Evolutionary conservation across 2,329 filamentous ascomycete genomes (phyloP).

Genomic region (Chrysosporium keratinophilum): DNA sequence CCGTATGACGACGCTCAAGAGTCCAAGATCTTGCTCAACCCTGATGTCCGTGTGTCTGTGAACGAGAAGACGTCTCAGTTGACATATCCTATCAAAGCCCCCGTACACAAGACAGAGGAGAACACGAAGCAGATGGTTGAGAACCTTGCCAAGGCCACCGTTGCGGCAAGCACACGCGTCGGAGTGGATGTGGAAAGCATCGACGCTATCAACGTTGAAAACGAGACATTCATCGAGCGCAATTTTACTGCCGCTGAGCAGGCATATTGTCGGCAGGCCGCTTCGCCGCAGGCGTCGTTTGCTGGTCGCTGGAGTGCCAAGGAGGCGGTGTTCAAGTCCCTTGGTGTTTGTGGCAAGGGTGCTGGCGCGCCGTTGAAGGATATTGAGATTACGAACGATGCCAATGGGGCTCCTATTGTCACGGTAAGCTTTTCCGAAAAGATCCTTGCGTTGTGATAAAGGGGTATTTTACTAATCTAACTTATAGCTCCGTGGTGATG

Average conservation of each 20-base stretch:
- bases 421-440: slow-evolving; percentile 52
- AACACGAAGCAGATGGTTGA: slow-evolving; percentile 68
- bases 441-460: background rate
- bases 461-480: slow-evolving; percentile 30
- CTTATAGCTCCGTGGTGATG: slow-evolving; percentile 70
- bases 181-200: slow-evolving; percentile 93
- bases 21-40: slow-evolving; percentile 83
- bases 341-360: slow-evolving; percentile 77
- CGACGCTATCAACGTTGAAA: slow-evolving; percentile 76
- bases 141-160: slow-evolving; percentile 58
- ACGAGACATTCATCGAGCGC: slow-evolving; percentile 84
- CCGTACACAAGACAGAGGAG: slow-evolving; percentile 48
- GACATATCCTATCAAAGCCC: slow-evolving; percentile 59
- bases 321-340: slow-evolving; percentile 95
- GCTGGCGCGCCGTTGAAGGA: slow-evolving; percentile 84
- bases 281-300: slow-evolving; percentile 79
- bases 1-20: slow-evolving; percentile 86
- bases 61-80: slow-evolving; percentile 82
- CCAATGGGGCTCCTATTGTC: slow-evolving; percentile 72
- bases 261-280: slow-evolving; percentile 70
- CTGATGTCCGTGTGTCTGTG: slow-evolving; percentile 69
- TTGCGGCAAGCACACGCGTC: slow-evolving; percentile 59
- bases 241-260: slow-evolving; percentile 86
- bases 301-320: slow-evolving; percentile 95
- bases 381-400: slow-evolving; percentile 80